Base-by-base conservation (phyloP, 805 yeast species). In the Suhomyces sp. region DNA sequence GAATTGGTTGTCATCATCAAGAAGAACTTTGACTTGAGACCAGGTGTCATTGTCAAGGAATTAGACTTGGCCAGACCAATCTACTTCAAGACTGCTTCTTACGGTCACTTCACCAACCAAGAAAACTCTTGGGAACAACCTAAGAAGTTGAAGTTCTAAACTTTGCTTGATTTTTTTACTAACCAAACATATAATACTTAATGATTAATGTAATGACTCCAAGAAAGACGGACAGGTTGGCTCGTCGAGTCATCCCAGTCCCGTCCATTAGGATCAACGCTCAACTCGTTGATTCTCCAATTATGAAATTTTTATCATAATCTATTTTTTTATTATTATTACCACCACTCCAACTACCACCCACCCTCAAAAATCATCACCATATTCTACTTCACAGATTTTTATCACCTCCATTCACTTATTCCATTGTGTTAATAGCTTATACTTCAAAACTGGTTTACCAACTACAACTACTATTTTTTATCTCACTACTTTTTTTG, bases 61-160 rank as follows among this genome's bases (percentile, higher is more conserved):
- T 81, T 93, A 62, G 93, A 93, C 67, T 81, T 93, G 65, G 98
- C 98, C 50, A 88, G 96, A 76, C 99, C 99, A 70, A 93, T 93
- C 72, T 93, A 93, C 80, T 81, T 88, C 77, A 85, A 91, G 83
- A 93, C 99, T 56, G 99, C 99, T 58, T 84, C 96, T 39, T 91
- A 93, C 71, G 99, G 99, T 66, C 99, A 93, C 75, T 93, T 93
- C 86, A 93, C 99, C 65, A 87, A 93, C 84, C 99, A 91, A 79
- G 83, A 82, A 63, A 85, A 88, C 82, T 76, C 96, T 59, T 93
- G 99, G 99, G 99, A 93, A 79, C 81, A 86, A 73, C 96, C 97
- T 72, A 88, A 83, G 76, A 72, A 74, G 55, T 78, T 85, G 66
- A 70, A 67, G 53, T 74, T 72, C 44, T 83, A 80, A 69, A 42